Percentiles rank a stretch among this genome's conserved stretches.
Evolutionary conservation across 305 asterid genomes (phyloP).

Genomic region (Rubia tinctorum): DNA sequence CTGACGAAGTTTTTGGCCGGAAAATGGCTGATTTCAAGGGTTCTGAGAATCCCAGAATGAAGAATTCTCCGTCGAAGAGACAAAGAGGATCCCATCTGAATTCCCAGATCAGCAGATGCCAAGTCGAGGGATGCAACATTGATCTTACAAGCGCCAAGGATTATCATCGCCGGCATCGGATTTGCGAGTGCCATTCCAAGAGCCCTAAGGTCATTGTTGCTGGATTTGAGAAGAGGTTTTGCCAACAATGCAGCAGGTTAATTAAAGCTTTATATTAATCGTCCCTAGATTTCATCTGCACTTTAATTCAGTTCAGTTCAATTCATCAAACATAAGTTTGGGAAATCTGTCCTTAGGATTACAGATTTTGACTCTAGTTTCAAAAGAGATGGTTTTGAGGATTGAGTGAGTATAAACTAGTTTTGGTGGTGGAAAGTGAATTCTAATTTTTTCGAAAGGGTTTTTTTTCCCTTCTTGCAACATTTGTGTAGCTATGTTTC

Average conservation of each 20-base stretch:
- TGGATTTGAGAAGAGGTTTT: conserved; percentile 64
- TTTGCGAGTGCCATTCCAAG: conserved; percentile 73
- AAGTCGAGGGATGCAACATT: conserved; percentile 67
- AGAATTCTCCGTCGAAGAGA: conserved; percentile 15
- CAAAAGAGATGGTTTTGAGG: background rate
- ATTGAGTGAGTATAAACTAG: background rate
- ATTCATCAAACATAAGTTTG: too few relatives aligned
- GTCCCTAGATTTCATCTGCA: too few relatives aligned
- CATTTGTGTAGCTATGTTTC: background rate
- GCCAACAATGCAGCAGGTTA: conserved; percentile 92
- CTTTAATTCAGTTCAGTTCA: too few relatives aligned
- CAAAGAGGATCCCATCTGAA: conserved; percentile 21
- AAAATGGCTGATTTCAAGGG: background rate
- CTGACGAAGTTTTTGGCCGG: background rate
- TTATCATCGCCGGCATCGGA: conserved; percentile 72
- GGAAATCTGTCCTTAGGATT: background rate
- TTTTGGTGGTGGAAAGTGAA: background rate
- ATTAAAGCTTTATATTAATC: background rate
- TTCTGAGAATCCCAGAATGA: background rate
- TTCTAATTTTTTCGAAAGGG: background rate
- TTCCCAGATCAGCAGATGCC: conserved; percentile 49
- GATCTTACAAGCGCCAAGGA: conserved; percentile 72
- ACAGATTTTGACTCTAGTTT: background rate
- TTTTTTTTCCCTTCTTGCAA: background rate
- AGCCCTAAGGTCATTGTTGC: conserved; percentile 53